A percentile compares a stretch with the other conserved stretches of the same genome.
Evolutionary conservation across 306 rosid genomes (phyloP).

Genomic region (Acacia melanoxylon): DNA sequence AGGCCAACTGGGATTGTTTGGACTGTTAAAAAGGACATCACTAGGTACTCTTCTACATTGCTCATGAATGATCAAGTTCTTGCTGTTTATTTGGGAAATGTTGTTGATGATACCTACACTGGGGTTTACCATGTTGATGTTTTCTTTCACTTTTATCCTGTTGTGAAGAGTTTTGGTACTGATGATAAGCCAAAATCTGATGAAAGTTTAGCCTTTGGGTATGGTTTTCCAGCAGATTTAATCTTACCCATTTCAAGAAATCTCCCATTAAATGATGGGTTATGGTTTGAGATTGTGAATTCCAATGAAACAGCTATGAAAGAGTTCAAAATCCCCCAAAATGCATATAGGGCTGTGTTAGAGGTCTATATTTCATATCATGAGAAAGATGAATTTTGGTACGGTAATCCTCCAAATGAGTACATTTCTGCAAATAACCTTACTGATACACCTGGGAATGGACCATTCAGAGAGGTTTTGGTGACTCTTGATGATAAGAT

Average conservation of each 20-base stretch:
- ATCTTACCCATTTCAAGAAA: constrained; percentile 72
- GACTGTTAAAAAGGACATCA: constrained; percentile 79
- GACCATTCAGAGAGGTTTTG: constrained; percentile 72
- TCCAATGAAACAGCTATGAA: constrained; percentile 50
- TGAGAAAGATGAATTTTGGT: constrained; percentile 93
- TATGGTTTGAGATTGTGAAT: constrained; percentile 37
- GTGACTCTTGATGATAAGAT: constrained; percentile 61
- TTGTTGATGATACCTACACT: constrained; percentile 63
- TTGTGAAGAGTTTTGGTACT: background rate
- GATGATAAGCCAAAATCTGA: constrained; percentile 16
- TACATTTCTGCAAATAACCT: constrained; percentile 64
- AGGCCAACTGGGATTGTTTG: constrained; percentile 73
- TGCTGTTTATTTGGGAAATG: constrained; percentile 74
- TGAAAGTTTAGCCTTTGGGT: constrained; percentile 29
- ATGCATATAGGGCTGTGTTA: constrained; percentile 80
- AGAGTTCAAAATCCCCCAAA: constrained; percentile 64
- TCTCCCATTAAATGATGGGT: constrained; percentile 46
- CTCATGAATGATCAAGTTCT: constrained; percentile 58
- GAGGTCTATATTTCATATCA: constrained; percentile 93
- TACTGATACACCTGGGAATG: constrained; percentile 22
- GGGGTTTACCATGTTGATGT: constrained; percentile 86
- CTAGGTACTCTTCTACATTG: constrained; percentile 70
- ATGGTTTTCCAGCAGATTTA: constrained; percentile 72
- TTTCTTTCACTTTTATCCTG: constrained; percentile 65
- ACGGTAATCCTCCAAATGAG: constrained; percentile 62